Evolutionary conservation across 305 asterid genomes (phyloP).

Genomic region (Rubia tinctorum): DNA sequence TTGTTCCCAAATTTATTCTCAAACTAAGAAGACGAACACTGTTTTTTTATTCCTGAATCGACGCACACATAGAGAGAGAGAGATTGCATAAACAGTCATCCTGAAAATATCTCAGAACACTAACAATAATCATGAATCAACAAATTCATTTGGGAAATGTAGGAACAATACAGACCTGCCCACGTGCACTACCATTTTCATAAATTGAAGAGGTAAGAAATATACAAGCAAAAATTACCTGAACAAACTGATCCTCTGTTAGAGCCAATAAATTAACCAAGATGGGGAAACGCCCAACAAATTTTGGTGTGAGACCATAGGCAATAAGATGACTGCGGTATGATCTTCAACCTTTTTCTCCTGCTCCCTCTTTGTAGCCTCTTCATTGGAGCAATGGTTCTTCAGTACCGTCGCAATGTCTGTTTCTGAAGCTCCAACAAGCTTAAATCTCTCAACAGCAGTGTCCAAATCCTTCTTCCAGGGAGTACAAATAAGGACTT

Average conservation of each 20-base stretch:
- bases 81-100: not conserved
- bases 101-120: not conserved
- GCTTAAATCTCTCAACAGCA: conserved; percentile 85
- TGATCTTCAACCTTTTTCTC: conserved; percentile 77
- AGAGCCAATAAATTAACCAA: conserved; percentile 87
- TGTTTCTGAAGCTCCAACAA: conserved; percentile 94
- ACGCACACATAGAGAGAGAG: not conserved
- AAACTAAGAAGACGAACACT: not conserved
- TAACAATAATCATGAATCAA: not conserved
- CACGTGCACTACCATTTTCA: not conserved
- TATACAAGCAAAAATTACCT: conserved; percentile 42
- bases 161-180: not conserved
- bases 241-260: conserved; percentile 87
- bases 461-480: conserved; percentile 83
- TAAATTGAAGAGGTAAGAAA: not conserved
- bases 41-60: not conserved
- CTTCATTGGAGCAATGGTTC: conserved; percentile 77
- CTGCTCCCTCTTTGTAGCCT: conserved; percentile 29
- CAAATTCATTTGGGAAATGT: not conserved
- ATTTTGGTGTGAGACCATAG: conserved; percentile 92
- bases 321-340: conserved; percentile 93
- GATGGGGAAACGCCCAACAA: conserved; percentile 93
- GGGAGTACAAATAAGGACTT: too few species aligned
- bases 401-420: conserved; percentile 76
- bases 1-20: not conserved